Conservation (phyloP, 2,329 filamentous ascomycete species). For the Cladosporium phlei region DNA sequence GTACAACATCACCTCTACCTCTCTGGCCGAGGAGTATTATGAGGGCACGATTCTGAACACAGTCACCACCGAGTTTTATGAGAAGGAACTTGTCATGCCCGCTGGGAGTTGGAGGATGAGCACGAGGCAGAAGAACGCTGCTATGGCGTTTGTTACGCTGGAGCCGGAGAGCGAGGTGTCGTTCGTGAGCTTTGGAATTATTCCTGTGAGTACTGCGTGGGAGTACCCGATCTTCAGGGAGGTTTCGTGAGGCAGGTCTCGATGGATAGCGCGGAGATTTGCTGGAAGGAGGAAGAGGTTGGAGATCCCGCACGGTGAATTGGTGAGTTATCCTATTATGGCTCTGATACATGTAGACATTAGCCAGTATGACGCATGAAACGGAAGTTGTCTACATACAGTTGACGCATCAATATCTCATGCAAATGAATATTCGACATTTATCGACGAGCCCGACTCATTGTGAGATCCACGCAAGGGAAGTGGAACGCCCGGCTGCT, state of each 20-base stretch:
- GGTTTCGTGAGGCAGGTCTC: constrained; percentile 1
- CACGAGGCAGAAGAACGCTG: constrained; percentile 35
- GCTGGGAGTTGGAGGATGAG: constrained; percentile 33
- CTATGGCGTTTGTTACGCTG: constrained; percentile 34
- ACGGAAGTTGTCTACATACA: too few species aligned
- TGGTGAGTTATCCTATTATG: too few species aligned
- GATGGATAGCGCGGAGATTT: too few species aligned
- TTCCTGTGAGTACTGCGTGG: constrained; percentile 22
- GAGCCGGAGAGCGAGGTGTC: constrained; percentile 37
- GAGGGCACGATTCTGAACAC: constrained; percentile 33
- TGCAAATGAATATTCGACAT: too few species aligned
- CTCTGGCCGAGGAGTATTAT: constrained; percentile 29
- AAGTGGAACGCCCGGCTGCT: too few species aligned
- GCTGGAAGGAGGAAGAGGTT: too few species aligned
- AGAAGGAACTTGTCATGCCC: constrained; percentile 27
- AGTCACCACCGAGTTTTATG: constrained; percentile 28
- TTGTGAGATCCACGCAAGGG: too few species aligned
- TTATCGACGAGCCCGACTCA: too few species aligned
- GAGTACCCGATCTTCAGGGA: constrained; percentile 23
- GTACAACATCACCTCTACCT: constrained; percentile 32
- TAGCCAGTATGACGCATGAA: too few species aligned
- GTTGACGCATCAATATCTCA: too few species aligned
- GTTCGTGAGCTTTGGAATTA: constrained; percentile 35
- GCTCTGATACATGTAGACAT: too few species aligned
- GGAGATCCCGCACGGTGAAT: too few species aligned